Percentiles rank a stretch among this genome's conserved stretches.
Conservation (phyloP, 1,284 basidiomycete genomes). For the Ceratobasidium sp. region DNA sequence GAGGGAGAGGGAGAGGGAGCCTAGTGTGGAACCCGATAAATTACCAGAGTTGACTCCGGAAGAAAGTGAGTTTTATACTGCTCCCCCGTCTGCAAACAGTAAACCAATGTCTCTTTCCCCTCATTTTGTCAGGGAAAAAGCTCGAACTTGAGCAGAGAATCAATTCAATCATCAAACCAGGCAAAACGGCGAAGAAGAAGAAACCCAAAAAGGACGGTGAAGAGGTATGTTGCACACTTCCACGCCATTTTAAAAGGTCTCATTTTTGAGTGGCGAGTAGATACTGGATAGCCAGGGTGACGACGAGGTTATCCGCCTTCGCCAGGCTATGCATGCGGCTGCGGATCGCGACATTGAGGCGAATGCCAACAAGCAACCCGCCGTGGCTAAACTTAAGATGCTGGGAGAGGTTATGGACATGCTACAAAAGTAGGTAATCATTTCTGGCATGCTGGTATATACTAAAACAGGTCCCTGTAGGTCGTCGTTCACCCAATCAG, state of each 20-base stretch:
- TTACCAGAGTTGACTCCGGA: conserved; percentile 66
- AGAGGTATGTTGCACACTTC: conserved; percentile 56
- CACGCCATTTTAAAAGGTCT: conserved; percentile 43
- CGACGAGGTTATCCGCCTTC: conserved; percentile 85
- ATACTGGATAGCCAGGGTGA: conserved; percentile 87
- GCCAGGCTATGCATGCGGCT: conserved; percentile 86
- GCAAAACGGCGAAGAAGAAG: conserved; percentile 70
- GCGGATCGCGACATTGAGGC: conserved; percentile 85
- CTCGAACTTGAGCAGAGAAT: conserved; percentile 73
- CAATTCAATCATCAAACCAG: conserved; percentile 84
- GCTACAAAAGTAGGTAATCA: conserved; percentile 81
- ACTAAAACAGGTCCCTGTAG: conserved; percentile 52
- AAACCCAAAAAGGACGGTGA: conserved; percentile 72
- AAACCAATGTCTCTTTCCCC: conserved; percentile 41
- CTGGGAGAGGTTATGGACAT: conserved; percentile 91
- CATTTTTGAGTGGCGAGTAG: conserved; percentile 49
- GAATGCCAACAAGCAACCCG: conserved; percentile 84
- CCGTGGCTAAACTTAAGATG: conserved; percentile 83
- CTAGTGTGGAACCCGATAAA: conserved; percentile 49
- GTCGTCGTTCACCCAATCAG: conserved; percentile 86
- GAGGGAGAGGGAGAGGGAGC: conserved; percentile 52
- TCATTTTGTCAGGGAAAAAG: conserved; percentile 64
- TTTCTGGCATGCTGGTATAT: conserved; percentile 14
- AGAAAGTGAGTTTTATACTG: conserved; percentile 60
- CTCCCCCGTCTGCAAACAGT: neutral